Conservation (phyloP, 23 red algal species). For the Gracilaria caudata region DNA sequence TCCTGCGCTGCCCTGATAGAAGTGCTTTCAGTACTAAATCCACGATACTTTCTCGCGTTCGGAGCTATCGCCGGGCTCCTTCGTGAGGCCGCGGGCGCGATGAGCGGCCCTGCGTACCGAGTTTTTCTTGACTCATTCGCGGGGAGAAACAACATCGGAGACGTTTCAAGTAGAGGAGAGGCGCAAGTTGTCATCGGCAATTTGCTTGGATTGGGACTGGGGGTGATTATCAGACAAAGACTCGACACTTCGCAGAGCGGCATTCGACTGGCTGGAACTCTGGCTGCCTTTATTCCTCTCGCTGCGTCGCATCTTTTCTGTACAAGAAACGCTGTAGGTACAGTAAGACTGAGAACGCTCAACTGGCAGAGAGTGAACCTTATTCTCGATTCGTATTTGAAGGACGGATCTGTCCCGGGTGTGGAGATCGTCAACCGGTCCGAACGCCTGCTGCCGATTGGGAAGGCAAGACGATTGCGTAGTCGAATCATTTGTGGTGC, state of each 20-base stretch:
- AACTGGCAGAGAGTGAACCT: conserved; percentile 73
- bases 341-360: conserved; percentile 80
- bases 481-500: conserved; percentile 49
- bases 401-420: conserved; percentile 12
- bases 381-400: conserved; percentile 37
- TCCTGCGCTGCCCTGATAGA: conserved; percentile 74
- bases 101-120: conserved; percentile 75
- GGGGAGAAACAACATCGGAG: conserved; percentile 79
- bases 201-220: conserved; percentile 70
- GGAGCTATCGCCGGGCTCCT: conserved; percentile 69
- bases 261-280: conserved; percentile 16
- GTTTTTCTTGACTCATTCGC: conserved; percentile 83
- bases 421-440: conserved; percentile 29
- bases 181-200: conserved; percentile 87
- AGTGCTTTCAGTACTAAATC: conserved; percentile 57
- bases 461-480: background rate
- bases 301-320: conserved; percentile 64
- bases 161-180: conserved; percentile 79
- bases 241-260: conserved; percentile 42
- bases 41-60: conserved; percentile 75
- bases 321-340: conserved; percentile 71
- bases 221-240: conserved; percentile 53
- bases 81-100: conserved; percentile 74
- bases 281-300: conserved; percentile 51
- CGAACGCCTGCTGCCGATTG: conserved; percentile 22